A percentile compares a stretch with the other conserved stretches of the same genome.
Conservation (phyloP, 2,329 filamentous ascomycete genomes). For the Phialemoniopsis sp. region DNA sequence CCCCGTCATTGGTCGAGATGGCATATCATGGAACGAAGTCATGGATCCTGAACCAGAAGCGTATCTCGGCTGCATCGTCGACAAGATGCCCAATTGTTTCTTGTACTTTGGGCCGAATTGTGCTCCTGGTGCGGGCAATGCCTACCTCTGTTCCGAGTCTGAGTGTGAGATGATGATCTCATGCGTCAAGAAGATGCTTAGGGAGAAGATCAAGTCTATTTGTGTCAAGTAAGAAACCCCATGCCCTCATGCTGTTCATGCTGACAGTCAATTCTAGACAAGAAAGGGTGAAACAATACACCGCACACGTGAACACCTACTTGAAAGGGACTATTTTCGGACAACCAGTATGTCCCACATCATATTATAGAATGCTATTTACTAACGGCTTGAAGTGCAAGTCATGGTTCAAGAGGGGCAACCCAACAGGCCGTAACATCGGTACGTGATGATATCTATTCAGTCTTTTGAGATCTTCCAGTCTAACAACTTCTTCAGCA, state of each 20-base stretch:
- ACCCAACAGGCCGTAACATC: background rate
- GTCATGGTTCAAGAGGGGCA: background rate
- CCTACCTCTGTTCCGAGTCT: background rate
- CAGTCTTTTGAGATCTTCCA: background rate
- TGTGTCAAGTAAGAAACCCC: background rate
- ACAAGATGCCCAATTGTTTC: constrained; percentile 4
- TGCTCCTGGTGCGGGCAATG: background rate
- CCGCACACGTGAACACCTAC: background rate
- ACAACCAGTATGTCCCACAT: background rate
- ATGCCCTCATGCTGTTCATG: no score
- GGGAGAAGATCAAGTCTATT: background rate
- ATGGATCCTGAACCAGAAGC: constrained; percentile 1
- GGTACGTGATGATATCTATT: background rate
- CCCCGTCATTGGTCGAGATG: constrained; percentile 5
- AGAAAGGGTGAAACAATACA: background rate
- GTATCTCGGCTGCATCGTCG: constrained; percentile 2
- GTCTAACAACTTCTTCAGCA: background rate
- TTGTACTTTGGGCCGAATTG: background rate
- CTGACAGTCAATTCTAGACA: background rate
- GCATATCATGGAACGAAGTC: background rate
- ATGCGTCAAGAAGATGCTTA: background rate
- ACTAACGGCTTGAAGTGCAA: background rate
- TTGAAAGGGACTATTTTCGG: background rate
- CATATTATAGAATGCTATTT: background rate
- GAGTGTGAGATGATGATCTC: constrained; percentile 1